phyloP scores from a whole-genome alignment of 1,284 basidiomycete species.

The Leccinum subfulvum region DNA sequence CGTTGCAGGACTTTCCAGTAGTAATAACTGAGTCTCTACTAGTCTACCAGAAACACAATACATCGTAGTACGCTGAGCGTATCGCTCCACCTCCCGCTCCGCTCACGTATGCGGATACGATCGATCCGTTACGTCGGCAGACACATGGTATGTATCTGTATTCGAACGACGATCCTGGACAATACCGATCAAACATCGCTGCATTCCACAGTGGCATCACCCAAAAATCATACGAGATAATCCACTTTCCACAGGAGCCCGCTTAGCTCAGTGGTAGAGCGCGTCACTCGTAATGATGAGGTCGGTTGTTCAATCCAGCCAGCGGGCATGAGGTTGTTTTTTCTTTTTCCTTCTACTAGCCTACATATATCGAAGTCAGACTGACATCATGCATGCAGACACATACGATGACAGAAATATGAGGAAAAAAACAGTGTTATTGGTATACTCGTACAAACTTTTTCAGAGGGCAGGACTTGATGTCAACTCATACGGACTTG shows the following conservation, averaged over 20 bases:
- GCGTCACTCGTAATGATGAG: slow-evolving; percentile 50
- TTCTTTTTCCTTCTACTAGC: background rate
- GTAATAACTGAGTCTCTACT: background rate
- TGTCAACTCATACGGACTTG: background rate
- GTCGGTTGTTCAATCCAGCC: slow-evolving; percentile 49
- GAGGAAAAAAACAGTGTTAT: background rate
- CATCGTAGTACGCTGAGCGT: background rate
- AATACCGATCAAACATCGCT: background rate
- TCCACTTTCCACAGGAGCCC: slow-evolving; percentile 8
- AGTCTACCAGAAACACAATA: background rate
- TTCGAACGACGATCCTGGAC: background rate
- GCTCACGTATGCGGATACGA: background rate
- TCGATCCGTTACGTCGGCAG: background rate
- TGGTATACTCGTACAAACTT: background rate
- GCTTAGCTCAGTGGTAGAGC: slow-evolving; percentile 50
- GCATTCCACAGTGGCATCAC: background rate
- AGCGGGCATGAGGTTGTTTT: slow-evolving; percentile 21
- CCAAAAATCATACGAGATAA: background rate
- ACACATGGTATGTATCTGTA: background rate
- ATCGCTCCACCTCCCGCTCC: background rate
- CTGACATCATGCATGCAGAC: background rate
- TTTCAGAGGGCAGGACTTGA: background rate
- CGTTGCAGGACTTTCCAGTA: background rate
- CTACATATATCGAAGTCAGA: background rate
- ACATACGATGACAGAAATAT: background rate